A percentile compares a stretch with the other conserved stretches of the same genome.
Conservation (phyloP, 2,329 filamentous ascomycete genomes). For the Trichoderma cornu-damae region DNA sequence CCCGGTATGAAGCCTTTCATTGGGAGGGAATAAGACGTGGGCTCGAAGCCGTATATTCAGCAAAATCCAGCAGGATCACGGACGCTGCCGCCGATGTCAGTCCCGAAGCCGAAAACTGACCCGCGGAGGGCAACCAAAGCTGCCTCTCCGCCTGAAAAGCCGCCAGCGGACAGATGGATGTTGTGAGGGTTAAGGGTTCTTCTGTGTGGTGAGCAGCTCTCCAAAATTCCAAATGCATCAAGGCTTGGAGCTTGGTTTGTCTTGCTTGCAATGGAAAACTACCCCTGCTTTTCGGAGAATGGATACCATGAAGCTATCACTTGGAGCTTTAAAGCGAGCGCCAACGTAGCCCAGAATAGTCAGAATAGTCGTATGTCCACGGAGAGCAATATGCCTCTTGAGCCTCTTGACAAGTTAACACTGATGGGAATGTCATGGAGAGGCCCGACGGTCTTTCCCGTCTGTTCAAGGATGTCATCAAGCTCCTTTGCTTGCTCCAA, state of each 20-base stretch:
- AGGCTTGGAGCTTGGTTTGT: slow-evolving; percentile 59
- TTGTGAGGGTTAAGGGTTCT: slow-evolving; percentile 60
- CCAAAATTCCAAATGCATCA: slow-evolving; percentile 53
- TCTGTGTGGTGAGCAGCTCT: slow-evolving; percentile 57
- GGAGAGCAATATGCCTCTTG: too few species aligned
- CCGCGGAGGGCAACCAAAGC: slow-evolving; percentile 39
- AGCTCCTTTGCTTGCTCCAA: slow-evolving; percentile 36
- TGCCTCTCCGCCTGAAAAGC: slow-evolving; percentile 55
- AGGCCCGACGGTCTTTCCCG: slow-evolving; percentile 45
- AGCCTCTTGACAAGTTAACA: too few species aligned
- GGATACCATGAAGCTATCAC: too few species aligned
- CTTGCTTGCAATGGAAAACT: slow-evolving; percentile 61
- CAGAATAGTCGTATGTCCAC: too few species aligned
- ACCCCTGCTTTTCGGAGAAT: background rate
- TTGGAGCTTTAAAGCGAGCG: too few species aligned
- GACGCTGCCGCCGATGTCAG: slow-evolving; percentile 44
- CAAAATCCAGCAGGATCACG: background rate
- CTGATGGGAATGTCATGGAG: slow-evolving; percentile 46
- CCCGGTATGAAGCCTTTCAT: too few species aligned
- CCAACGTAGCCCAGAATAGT: too few species aligned
- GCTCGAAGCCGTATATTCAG: background rate
- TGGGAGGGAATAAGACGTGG: background rate
- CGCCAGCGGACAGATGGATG: slow-evolving; percentile 54
- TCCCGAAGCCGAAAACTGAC: slow-evolving; percentile 46
- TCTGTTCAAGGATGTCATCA: slow-evolving; percentile 37